phyloP scores from a whole-genome alignment of 106 monocot species.

The Amphibolis antarctica region DNA sequence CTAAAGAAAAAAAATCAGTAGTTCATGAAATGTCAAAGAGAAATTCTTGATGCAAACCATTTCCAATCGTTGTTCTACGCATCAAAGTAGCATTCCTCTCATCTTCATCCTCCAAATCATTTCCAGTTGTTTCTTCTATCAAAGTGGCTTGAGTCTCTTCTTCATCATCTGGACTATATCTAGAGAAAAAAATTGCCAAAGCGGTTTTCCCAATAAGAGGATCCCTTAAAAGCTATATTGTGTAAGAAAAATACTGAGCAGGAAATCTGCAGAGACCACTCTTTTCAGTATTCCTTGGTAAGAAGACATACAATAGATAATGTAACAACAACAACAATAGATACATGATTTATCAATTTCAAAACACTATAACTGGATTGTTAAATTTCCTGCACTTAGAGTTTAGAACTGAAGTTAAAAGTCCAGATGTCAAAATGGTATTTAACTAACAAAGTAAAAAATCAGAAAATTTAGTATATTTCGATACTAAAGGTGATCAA shows the following conservation, averaged over 20 bases:
- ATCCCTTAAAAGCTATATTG: not conserved
- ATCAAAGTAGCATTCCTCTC: not conserved
- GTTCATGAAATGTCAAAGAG: not conserved
- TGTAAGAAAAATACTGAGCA: too few species aligned
- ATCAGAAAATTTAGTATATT: too few species aligned
- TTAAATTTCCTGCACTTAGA: too few species aligned
- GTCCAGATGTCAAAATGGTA: too few species aligned
- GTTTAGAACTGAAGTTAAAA: too few species aligned
- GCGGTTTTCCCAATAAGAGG: not conserved
- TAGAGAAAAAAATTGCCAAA: constrained; percentile 4
- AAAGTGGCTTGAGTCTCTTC: constrained; percentile 46
- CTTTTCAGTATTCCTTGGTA: too few species aligned
- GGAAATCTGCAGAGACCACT: too few species aligned
- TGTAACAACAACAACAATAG: too few species aligned
- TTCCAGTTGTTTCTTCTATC: not conserved
- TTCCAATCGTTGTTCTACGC: constrained; percentile 79
- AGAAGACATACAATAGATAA: too few species aligned
- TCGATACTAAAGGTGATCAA: too few species aligned
- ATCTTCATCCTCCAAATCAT: constrained; percentile 4
- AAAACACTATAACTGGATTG: not conserved
- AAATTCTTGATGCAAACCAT: constrained; percentile 30
- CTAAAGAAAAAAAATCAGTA: not conserved
- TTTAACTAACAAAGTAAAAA: too few species aligned
- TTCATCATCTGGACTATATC: constrained; percentile 71
- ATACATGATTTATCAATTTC: too few species aligned